Conservation (phyloP, 1,284 basidiomycete species). For the Vanrija humicola region DNA sequence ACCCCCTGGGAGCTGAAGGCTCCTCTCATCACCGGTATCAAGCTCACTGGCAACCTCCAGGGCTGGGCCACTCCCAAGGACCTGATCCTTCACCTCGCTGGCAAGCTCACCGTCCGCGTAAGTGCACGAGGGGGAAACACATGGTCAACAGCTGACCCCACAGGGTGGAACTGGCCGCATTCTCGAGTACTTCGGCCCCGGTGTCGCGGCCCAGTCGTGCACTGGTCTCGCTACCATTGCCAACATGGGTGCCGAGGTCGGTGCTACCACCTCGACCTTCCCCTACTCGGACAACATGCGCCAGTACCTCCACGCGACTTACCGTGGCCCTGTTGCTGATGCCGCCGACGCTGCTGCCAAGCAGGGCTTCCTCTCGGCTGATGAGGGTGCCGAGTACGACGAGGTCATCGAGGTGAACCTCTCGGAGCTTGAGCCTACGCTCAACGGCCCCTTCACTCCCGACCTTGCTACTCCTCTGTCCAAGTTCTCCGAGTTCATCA, state of each 20-base stretch:
- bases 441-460: slow-evolving; percentile 98
- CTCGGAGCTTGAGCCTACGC: slow-evolving; percentile 77
- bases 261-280: slow-evolving; percentile 96
- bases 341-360: slow-evolving; percentile 83
- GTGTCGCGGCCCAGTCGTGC: slow-evolving; percentile 84
- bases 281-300: slow-evolving; percentile 90
- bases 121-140: slow-evolving; percentile 37
- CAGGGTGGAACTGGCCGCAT: slow-evolving; percentile 94
- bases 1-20: slow-evolving; percentile 98
- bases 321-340: slow-evolving; percentile 77
- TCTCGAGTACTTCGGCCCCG: slow-evolving; percentile 96
- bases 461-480: slow-evolving; percentile 95
- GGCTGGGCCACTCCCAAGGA: slow-evolving; percentile 98
- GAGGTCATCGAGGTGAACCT: slow-evolving; percentile 76
- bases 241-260: slow-evolving; percentile 99
- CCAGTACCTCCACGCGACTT: slow-evolving; percentile 83
- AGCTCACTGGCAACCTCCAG: slow-evolving; percentile 79
- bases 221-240: slow-evolving; percentile 92
- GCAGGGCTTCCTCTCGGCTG: slow-evolving; percentile 73
- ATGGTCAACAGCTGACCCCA: neutral
- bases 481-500: slow-evolving; percentile 74
- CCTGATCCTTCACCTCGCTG: slow-evolving; percentile 89
- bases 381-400: slow-evolving; percentile 91
- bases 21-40: slow-evolving; percentile 83
- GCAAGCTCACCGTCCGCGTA: slow-evolving; percentile 88